Conservation (phyloP, 495 filamentous ascomycete genomes). For the Aspergillus diversus region DNA sequence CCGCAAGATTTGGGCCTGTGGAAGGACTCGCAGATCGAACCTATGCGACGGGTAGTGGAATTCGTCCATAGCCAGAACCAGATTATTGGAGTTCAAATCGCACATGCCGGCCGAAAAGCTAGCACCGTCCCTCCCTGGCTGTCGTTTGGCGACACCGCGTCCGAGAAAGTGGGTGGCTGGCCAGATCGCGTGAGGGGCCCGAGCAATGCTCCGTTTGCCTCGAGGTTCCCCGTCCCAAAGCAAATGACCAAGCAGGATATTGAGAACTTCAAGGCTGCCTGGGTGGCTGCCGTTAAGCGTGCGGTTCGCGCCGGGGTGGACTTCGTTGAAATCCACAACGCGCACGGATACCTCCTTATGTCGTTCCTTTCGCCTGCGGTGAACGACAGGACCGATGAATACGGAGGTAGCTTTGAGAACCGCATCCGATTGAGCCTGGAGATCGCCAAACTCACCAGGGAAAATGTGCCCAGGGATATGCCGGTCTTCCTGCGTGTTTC, state of each 20-base stretch:
- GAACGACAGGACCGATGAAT: slow-evolving; percentile 20
- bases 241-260: slow-evolving; percentile 32
- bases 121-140: slow-evolving; percentile 73
- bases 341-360: slow-evolving; percentile 25
- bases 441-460: slow-evolving; percentile 24
- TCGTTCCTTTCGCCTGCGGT: slow-evolving; percentile 18
- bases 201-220: slow-evolving; percentile 56
- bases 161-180: slow-evolving; percentile 26
- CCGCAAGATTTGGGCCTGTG: slow-evolving; percentile 74
- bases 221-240: slow-evolving; percentile 40
- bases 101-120: slow-evolving; percentile 79
- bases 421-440: slow-evolving; percentile 41
- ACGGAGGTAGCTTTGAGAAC: slow-evolving; percentile 67
- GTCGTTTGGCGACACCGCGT: slow-evolving; percentile 35
- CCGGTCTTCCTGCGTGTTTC: slow-evolving; percentile 70
- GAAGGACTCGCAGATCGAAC: slow-evolving; percentile 72
- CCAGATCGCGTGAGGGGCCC: slow-evolving; percentile 60
- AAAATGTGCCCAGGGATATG: slow-evolving; percentile 57
- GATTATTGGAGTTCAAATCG: slow-evolving; percentile 75
- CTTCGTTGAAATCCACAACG: slow-evolving; percentile 22
- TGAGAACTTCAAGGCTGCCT: slow-evolving; percentile 58
- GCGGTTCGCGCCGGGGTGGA: slow-evolving; percentile 33
- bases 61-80: slow-evolving; percentile 74
- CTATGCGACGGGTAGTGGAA: slow-evolving; percentile 62
- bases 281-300: slow-evolving; percentile 57